Base-by-base conservation (phyloP, 768 basidiomycete genomes). In the Hericium coralloides region DNA sequence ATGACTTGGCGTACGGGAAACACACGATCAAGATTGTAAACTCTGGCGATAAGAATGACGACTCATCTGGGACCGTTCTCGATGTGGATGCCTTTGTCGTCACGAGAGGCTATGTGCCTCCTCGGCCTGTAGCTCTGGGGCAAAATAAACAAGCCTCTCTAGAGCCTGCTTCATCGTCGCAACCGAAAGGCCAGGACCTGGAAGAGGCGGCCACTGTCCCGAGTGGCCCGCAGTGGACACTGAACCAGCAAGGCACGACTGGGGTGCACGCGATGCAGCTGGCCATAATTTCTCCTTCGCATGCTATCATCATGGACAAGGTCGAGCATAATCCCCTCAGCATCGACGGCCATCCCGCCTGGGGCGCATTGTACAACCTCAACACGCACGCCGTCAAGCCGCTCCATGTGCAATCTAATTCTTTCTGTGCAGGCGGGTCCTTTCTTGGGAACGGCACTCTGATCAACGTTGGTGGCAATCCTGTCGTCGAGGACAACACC, bases 181-280 rank as follows among this genome's bases (percentile, higher is more conserved):
- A 2, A 52, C 54, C 60, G 18, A 45, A 52, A 12, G 53, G 57
- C 18, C 65, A 64, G 36, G 60, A 63, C 48, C 58, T 65, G n/a
- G 52, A 61, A 6, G 58, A 58, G 38, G 22, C 61, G 39, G 59
- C 60, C 8, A 55, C 64, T 2, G 53, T 18, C 14, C 51, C 52
- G 14, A 51, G 45, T 26, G 22, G 59, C 2, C 52, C 59, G 8
- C 51, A 60, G 7, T 92, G 89, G 89, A 74, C 75, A 15, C 67
- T 91, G 37, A 68, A 67, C 36, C 83, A 87, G 68, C 74, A 78
- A 53, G 89, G 89, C 14, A 75, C 79, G 17, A 89, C 87, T 14
- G 89, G 89, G 15, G 85, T 91, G 12, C 73, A 81, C 57, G 89
- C 89, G 2, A 90, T 90, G 88, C 88, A 91, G 66, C 66, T 91